phyloP scores from a whole-genome alignment of 2,329 filamentous ascomycete species.

The Emmonsiellopsis sp. region DNA sequence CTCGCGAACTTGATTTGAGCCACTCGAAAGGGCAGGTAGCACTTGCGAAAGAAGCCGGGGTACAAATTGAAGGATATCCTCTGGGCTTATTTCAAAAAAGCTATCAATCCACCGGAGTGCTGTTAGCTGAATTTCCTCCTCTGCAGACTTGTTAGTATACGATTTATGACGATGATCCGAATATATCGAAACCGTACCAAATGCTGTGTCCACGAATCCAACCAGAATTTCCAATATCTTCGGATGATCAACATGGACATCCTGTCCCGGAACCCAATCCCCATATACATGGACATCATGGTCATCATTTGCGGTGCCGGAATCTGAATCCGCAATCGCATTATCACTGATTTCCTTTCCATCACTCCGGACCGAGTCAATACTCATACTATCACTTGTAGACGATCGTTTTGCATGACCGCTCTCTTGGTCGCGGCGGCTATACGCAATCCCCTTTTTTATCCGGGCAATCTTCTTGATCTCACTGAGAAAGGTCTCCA shows the following conservation, averaged over 20 bases:
- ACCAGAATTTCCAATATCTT: slow-evolving; percentile 88
- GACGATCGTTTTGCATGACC: slow-evolving; percentile 61
- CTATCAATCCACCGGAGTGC: slow-evolving; percentile 91
- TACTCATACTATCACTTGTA: slow-evolving; percentile 59
- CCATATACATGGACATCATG: slow-evolving; percentile 60
- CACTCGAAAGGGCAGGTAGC: slow-evolving; percentile 86
- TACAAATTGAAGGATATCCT: slow-evolving; percentile 91
- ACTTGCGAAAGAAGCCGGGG: slow-evolving; percentile 87
- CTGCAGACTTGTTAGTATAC: slow-evolving; percentile 36
- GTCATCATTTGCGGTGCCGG: slow-evolving; percentile 46
- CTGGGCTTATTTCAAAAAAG: slow-evolving; percentile 94
- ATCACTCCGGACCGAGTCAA: slow-evolving; percentile 40
- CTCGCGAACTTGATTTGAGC: slow-evolving; percentile 77
- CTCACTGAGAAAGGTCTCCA: slow-evolving; percentile 85
- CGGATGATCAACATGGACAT: slow-evolving; percentile 87
- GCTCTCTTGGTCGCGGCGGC: slow-evolving; percentile 59
- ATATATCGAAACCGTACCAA: slow-evolving; percentile 47
- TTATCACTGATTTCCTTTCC: slow-evolving; percentile 44
- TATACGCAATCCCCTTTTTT: slow-evolving; percentile 86
- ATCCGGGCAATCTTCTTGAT: slow-evolving; percentile 91
- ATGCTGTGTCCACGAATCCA: slow-evolving; percentile 72
- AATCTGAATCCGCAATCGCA: slow-evolving; percentile 42
- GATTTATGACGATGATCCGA: not conserved
- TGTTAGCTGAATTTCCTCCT: slow-evolving; percentile 86
- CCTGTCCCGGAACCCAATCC: slow-evolving; percentile 95